A percentile compares a stretch with the other conserved stretches of the same genome.
Evolutionary conservation across 257 asterid species (phyloP).

Genomic region (Plantago major): DNA sequence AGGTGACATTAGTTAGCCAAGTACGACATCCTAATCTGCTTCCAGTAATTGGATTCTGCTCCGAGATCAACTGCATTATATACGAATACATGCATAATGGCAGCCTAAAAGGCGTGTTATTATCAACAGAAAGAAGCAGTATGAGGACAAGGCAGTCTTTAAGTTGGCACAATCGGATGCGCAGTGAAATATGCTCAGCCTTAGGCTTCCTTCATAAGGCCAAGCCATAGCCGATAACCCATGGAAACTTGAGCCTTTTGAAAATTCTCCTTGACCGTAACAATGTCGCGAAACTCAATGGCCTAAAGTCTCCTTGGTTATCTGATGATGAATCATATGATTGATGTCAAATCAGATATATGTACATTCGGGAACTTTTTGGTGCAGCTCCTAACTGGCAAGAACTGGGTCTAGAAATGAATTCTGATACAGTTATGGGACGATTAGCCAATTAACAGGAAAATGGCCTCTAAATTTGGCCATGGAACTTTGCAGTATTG

Average conservation of each 20-base stretch:
- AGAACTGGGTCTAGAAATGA: constrained; percentile 35
- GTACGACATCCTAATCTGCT: constrained; percentile 56
- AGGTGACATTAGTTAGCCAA: constrained; percentile 46
- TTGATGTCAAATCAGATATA: constrained; percentile 36
- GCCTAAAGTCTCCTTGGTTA: constrained; percentile 21
- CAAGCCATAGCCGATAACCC: constrained; percentile 48
- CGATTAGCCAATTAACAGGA: constrained; percentile 40
- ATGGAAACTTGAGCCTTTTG: constrained; percentile 57
- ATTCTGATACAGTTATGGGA: constrained; percentile 16
- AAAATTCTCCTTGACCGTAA: constrained; percentile 51
- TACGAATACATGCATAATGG: constrained; percentile 59
- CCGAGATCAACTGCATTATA: constrained; percentile 49
- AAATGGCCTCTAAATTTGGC: constrained; percentile 71
- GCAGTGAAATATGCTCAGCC: constrained; percentile 51
- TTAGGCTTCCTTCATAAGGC: constrained; percentile 58
- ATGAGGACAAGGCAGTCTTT: constrained; percentile 31
- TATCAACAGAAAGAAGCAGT: constrained; percentile 29
- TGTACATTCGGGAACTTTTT: constrained; percentile 52
- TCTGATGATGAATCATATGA: constrained; percentile 12
- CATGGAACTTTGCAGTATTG: constrained; percentile 48
- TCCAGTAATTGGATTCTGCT: constrained; percentile 57
- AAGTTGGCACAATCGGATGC: constrained; percentile 49
- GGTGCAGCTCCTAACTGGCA: constrained; percentile 56
- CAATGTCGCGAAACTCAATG: constrained; percentile 41
- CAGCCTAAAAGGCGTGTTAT: constrained; percentile 46